A percentile compares a stretch with the other conserved stretches of the same genome.
These are phyloP conservation scores for Cladosporium sphaerospermum DNA, from an alignment of 2,329 filamentous ascomycete species.

Conservation along the genomic window DNA sequence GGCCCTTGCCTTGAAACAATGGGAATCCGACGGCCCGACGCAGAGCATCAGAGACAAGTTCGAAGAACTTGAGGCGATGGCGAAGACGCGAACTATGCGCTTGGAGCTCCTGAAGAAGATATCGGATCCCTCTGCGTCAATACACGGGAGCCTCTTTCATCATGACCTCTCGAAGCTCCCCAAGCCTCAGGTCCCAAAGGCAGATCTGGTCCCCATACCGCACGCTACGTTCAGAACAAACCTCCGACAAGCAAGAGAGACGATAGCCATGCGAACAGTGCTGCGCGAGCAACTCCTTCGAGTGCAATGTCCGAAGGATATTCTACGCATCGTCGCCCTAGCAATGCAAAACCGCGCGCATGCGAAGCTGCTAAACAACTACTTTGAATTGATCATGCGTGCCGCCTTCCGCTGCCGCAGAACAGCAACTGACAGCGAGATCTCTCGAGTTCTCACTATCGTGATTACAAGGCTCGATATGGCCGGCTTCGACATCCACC, in stretches of 20 bases:
- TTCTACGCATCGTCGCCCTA: slow-evolving; percentile 27
- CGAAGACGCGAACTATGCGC: slow-evolving; percentile 18
- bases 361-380: slow-evolving; percentile 17
- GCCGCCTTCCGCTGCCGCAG: slow-evolving; percentile 30
- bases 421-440: slow-evolving; percentile 24
- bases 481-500: slow-evolving; percentile 19
- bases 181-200: neutral
- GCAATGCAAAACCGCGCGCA: slow-evolving; percentile 21
- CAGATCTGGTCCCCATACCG: slow-evolving; percentile 16
- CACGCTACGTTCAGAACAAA: slow-evolving; percentile 21
- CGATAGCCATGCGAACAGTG: slow-evolving; percentile 19
- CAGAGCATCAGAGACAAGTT: slow-evolving; percentile 16
- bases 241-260: slow-evolving; percentile 16
- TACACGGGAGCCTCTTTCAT: too few relatives aligned
- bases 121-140: slow-evolving; percentile 22
- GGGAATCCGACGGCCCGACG: neutral
- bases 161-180: too few relatives aligned
- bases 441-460: slow-evolving; percentile 23
- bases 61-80: slow-evolving; percentile 20
- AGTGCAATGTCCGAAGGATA: slow-evolving; percentile 24
- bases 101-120: slow-evolving; percentile 19
- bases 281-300: slow-evolving; percentile 26
- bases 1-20: neutral
- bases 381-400: slow-evolving; percentile 25
- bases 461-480: slow-evolving; percentile 24